Evolutionary conservation across 1,139 yeast genomes (phyloP).

Genomic region (Hyphopichia wangnamkhiaoensis): DNA sequence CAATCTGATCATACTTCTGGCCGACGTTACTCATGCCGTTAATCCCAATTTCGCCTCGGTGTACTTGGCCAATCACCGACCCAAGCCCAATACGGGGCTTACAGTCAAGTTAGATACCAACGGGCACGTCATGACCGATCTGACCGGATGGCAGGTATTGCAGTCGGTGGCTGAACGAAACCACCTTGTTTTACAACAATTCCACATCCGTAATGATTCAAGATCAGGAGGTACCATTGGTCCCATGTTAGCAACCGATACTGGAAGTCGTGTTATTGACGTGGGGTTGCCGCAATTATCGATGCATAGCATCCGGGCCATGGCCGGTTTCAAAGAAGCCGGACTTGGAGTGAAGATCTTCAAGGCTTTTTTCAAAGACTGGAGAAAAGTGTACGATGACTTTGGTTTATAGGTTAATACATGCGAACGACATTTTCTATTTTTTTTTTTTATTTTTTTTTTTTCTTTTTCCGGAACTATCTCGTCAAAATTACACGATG

Average conservation of each 20-base stretch:
- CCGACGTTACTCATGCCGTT: slow-evolving; percentile 49
- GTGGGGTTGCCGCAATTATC: slow-evolving; percentile 48
- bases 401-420: too few species aligned
- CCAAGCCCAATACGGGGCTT: slow-evolving; percentile 45
- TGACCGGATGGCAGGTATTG: slow-evolving; percentile 34
- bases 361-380: slow-evolving; percentile 36
- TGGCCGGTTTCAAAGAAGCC: slow-evolving; percentile 43
- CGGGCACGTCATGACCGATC: slow-evolving; percentile 47
- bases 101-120: slow-evolving; percentile 43
- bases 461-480: too few species aligned
- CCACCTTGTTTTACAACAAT: slow-evolving; percentile 35
- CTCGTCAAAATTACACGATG: too few species aligned
- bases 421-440: slow-evolving; percentile 16
- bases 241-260: slow-evolving; percentile 37
- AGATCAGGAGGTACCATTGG: slow-evolving; percentile 51
- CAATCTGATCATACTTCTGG: slow-evolving; percentile 41
- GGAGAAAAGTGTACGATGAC: slow-evolving; percentile 31
- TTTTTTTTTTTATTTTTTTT: background rate
- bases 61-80: slow-evolving; percentile 41
- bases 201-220: slow-evolving; percentile 46
- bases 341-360: slow-evolving; percentile 45
- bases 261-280: slow-evolving; percentile 48
- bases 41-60: slow-evolving; percentile 44
- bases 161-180: slow-evolving; percentile 32
- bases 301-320: slow-evolving; percentile 49